Evolutionary conservation across 169 alveolate species (phyloP), one percentile per base, ranked within the genome.

Genomic region (Cryptosporidium baileyi): DNA sequence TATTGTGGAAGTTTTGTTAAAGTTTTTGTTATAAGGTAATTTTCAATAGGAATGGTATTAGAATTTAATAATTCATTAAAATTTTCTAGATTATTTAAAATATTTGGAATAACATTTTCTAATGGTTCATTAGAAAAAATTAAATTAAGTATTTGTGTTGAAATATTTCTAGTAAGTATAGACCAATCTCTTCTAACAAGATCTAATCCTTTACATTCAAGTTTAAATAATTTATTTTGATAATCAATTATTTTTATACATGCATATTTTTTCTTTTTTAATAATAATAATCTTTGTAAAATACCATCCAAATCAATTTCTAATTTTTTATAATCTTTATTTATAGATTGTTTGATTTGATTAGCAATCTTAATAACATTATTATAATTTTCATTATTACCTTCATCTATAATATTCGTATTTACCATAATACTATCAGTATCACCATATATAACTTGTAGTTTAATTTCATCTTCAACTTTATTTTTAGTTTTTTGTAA

Each of bases 361-460:
- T 89, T 90, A 6, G 99, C 99, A 54, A 96, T 82, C 61, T 94
- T 93, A 7, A 94, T 52, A 17, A 98, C 96, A 61, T 96, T 95
- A 32, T 22, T 32, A 47, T 63, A 81, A 13, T 90, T 91, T 24
- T 88, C 82, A 6, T 67, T 80, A 22, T 82, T 41, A 1, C 94
- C 95, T 4, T 81, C 91, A 47, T 93, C 92, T 11, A 91, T 63
- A 34, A 95, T 95, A 34, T 94, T 95, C 8, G 99, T 93, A 82
- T 96, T 95, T 45, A 98, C 97, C 99, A 98, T 97, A 62, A 98
- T 94, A n/a, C 99, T 97, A 88, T 98, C 99, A 19, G 99, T 98
- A 89, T 98, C 99, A n/a, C 99, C 99, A 88, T 98, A 98, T 15
- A 98, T 95, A 17, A 98, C 99, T 19, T 94, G 94, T 52, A 95